phyloP scores from a whole-genome alignment of 2,329 filamentous ascomycete genomes.

The Pochonia chlamydosporia region DNA sequence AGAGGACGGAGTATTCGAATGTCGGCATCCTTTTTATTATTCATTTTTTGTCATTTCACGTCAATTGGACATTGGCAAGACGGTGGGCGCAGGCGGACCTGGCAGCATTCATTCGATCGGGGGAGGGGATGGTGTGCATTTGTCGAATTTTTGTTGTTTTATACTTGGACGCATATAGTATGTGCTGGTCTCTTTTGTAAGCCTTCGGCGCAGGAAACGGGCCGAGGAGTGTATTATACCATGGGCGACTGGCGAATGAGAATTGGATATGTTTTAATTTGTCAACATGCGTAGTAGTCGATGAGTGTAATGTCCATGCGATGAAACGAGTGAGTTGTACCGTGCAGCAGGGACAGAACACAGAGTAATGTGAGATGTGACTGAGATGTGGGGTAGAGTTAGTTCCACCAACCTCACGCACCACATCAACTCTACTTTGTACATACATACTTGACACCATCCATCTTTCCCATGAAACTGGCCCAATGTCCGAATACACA shows the following conservation, averaged over 20 bases:
- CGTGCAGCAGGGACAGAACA: too few relatives aligned
- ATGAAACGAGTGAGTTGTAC: too few relatives aligned
- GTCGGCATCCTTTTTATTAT: not conserved
- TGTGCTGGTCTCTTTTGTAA: not conserved
- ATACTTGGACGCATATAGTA: not conserved
- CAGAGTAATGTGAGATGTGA: too few relatives aligned
- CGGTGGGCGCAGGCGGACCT: not conserved
- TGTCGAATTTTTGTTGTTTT: not conserved
- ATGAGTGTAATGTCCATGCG: not conserved
- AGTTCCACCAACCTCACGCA: too few relatives aligned
- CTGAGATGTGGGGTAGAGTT: too few relatives aligned
- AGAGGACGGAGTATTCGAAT: conserved; percentile 2
- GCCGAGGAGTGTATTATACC: not conserved
- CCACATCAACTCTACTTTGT: too few relatives aligned
- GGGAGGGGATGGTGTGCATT: not conserved
- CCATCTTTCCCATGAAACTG: too few relatives aligned
- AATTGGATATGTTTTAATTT: not conserved
- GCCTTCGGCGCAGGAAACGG: not conserved
- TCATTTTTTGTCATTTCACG: too few relatives aligned
- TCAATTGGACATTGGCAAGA: not conserved
- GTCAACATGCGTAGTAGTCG: not conserved
- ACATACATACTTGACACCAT: too few relatives aligned
- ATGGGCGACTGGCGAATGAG: not conserved
- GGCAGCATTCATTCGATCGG: not conserved
- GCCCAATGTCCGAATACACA: too few relatives aligned